These are phyloP conservation scores for Penicillium psychrofluorescens DNA, from an alignment of 495 filamentous ascomycete genomes.

Conservation along the genomic window DNA sequence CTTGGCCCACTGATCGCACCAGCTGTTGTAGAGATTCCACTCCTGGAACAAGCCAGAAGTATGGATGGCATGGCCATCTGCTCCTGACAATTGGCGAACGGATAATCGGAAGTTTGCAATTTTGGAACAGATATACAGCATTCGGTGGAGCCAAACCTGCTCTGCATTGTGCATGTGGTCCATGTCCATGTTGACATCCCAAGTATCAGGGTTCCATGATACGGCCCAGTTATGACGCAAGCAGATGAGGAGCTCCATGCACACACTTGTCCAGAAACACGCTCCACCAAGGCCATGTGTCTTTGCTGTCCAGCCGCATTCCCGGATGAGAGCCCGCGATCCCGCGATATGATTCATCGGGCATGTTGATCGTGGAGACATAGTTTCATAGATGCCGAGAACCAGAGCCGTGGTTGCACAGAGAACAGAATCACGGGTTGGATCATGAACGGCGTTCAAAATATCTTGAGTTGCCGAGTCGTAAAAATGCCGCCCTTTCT, in stretches of 20 bases:
- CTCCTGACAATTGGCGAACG: slow-evolving; percentile 51
- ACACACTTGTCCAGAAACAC: slow-evolving; percentile 92
- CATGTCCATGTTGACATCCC: slow-evolving; percentile 84
- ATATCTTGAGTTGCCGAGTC: slow-evolving; percentile 71
- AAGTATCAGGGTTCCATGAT: slow-evolving; percentile 86
- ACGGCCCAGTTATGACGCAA: slow-evolving; percentile 81
- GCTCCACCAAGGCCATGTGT: slow-evolving; percentile 75
- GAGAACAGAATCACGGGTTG: slow-evolving; percentile 72
- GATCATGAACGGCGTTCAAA: slow-evolving; percentile 66
- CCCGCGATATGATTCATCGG: slow-evolving; percentile 84
- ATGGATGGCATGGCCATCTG: slow-evolving; percentile 51
- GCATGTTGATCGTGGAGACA: slow-evolving; percentile 68
- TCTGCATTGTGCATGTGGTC: slow-evolving; percentile 45
- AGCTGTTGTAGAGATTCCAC: slow-evolving; percentile 65
- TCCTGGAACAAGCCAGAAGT: slow-evolving; percentile 60
- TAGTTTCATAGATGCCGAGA: slow-evolving; percentile 86
- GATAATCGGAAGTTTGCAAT: slow-evolving; percentile 74
- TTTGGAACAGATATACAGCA: slow-evolving; percentile 86
- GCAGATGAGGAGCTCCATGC: slow-evolving; percentile 83
- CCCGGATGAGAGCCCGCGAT: slow-evolving; percentile 79
- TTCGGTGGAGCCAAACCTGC: slow-evolving; percentile 85
- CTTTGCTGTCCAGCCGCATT: slow-evolving; percentile 82
- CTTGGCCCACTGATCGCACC: slow-evolving; percentile 77
- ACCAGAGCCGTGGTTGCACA: slow-evolving; percentile 88
- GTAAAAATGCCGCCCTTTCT: slow-evolving; percentile 76